phyloP scores from a whole-genome alignment of 768 basidiomycete genomes.

The Russula emetica region DNA sequence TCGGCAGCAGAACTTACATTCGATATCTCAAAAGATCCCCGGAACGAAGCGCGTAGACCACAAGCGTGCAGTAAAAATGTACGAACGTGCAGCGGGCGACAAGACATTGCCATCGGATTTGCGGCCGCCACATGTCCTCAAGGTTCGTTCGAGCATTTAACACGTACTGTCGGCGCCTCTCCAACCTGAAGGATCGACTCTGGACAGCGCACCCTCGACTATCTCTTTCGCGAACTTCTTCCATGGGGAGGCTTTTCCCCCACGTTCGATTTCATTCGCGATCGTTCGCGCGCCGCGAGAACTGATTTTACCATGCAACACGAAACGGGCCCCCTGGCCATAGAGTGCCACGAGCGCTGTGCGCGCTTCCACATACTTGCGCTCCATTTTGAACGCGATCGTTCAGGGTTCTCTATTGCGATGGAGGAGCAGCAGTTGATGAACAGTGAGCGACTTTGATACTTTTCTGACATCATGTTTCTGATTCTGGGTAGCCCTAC shows the following conservation, averaged over 20 bases:
- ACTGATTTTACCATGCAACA: constrained; percentile 96
- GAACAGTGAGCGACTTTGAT: constrained; percentile 62
- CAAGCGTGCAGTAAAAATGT: constrained; percentile 85
- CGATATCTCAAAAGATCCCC: constrained; percentile 56
- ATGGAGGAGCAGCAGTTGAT: constrained; percentile 87
- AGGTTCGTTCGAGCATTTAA: constrained; percentile 40
- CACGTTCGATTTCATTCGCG: constrained; percentile 82
- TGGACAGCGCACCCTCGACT: constrained; percentile 76
- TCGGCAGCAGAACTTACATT: constrained; percentile 21
- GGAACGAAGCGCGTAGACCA: constrained; percentile 86
- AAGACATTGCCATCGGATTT: constrained; percentile 89
- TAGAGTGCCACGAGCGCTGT: constrained; percentile 90
- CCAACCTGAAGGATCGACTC: constrained; percentile 2
- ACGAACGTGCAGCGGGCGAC: constrained; percentile 92
- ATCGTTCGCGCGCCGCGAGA: constrained; percentile 83
- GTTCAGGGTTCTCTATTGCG: constrained; percentile 52
- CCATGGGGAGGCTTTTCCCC: constrained; percentile 61
- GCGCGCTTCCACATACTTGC: constrained; percentile 90
- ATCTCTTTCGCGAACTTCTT: constrained; percentile 86
- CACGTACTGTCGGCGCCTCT: not conserved
- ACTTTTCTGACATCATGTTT: constrained; percentile 6
- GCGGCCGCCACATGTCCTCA: constrained; percentile 78
- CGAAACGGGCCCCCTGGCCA: constrained; percentile 67
- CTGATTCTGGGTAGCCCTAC: constrained; percentile 57
- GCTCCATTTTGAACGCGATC: constrained; percentile 60